Conservation (phyloP, 225 moss, liverwort and hornwort genomes). For the Straminergon stramineum region DNA sequence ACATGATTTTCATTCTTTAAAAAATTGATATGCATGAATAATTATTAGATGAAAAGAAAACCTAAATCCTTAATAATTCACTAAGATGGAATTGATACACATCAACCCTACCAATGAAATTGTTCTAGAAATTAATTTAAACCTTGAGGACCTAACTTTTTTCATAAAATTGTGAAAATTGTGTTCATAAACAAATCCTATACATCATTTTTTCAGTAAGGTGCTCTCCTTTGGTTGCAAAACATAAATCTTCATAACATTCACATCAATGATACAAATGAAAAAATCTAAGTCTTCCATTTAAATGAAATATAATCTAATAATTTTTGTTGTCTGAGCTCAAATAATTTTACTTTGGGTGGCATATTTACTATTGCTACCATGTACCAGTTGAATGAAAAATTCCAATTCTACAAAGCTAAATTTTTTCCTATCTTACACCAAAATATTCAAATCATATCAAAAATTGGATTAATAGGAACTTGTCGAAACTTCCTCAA, state of each 20-base stretch:
- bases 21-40: fast-evolving
- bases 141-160: too few species aligned
- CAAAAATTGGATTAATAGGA: fast-evolving
- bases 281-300: neutral
- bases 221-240: fast-evolving
- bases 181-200: neutral
- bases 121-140: neutral
- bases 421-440: neutral
- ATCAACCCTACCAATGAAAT: neutral
- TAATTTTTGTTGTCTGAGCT: fast-evolving
- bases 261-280: neutral
- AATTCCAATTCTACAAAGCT: fast-evolving
- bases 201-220: fast-evolving
- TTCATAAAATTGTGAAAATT: fast-evolving
- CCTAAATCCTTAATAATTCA: neutral
- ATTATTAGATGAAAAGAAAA: neutral
- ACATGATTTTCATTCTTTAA: neutral
- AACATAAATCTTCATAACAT: neutral
- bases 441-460: neutral
- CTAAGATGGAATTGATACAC: neutral
- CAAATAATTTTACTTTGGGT: neutral
- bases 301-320: neutral
- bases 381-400: fast-evolving
- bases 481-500: fast-evolving
- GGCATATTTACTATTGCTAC: fast-evolving